Evolutionary conservation across 371 early-diverging fungal species (phyloP).

Genomic region (Cokeromyces recurvatus): DNA sequence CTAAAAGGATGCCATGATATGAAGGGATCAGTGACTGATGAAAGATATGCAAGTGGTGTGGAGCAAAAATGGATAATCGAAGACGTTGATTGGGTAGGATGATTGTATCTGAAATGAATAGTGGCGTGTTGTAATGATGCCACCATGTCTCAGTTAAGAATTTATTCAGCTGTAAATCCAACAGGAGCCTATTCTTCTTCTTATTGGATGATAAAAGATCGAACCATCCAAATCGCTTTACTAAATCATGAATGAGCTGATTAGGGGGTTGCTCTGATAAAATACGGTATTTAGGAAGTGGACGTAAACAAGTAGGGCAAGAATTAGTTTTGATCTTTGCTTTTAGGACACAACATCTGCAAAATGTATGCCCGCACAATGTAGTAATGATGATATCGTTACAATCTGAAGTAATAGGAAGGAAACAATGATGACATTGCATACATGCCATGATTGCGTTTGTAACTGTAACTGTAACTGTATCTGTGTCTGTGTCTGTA

Average conservation of each 20-base stretch:
- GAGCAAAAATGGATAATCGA: slow-evolving; percentile 11
- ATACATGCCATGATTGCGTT: background rate
- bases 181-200: no score
- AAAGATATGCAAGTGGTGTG: slow-evolving; percentile 12
- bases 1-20: slow-evolving; percentile 18
- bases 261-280: slow-evolving; percentile 13
- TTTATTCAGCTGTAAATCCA: no score
- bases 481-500: no score
- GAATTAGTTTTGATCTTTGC: slow-evolving; percentile 1
- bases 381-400: slow-evolving; percentile 6
- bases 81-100: slow-evolving; percentile 19
- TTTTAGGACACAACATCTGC: background rate
- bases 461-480: no score
- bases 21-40: slow-evolving; percentile 8
- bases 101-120: slow-evolving; percentile 14
- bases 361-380: slow-evolving; percentile 25
- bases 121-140: no score
- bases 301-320: slow-evolving; percentile 14
- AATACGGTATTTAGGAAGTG: slow-evolving; percentile 19
- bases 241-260: slow-evolving; percentile 8
- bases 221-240: no score
- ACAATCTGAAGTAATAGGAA: slow-evolving; percentile 1
- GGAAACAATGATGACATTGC: slow-evolving; percentile 1
- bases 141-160: no score
- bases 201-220: no score